phyloP scores from a whole-genome alignment of 1,139 yeast species.

The Geotrichum europaeum region DNA sequence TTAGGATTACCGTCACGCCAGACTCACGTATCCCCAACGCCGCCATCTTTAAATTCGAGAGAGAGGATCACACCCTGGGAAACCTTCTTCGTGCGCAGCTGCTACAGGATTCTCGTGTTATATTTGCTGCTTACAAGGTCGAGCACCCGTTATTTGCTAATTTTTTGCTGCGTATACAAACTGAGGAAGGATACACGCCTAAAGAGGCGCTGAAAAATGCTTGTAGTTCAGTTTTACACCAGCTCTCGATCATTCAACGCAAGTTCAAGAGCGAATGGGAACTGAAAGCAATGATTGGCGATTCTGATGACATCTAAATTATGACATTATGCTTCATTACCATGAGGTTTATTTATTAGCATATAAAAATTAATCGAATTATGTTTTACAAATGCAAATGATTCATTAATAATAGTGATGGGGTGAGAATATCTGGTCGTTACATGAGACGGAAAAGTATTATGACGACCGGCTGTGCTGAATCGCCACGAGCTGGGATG shows the following conservation, averaged over 20 bases:
- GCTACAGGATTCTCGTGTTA: conserved; percentile 74
- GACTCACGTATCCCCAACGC: conserved; percentile 96
- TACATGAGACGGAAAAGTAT: neutral
- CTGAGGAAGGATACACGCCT: conserved; percentile 91
- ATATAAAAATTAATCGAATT: neutral
- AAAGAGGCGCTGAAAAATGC: conserved; percentile 86
- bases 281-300: conserved; percentile 61
- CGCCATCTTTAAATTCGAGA: conserved; percentile 83
- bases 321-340: neutral
- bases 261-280: conserved; percentile 92
- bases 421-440: neutral
- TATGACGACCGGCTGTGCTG: neutral
- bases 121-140: conserved; percentile 94
- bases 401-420: neutral
- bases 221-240: conserved; percentile 73
- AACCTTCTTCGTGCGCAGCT: conserved; percentile 82
- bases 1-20: conserved; percentile 72
- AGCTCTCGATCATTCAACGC: conserved; percentile 64
- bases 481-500: neutral
- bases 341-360: neutral
- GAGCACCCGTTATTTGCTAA: conserved; percentile 97
- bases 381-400: neutral
- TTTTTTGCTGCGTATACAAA: conserved; percentile 87
- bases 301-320: conserved; percentile 20
- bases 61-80: conserved; percentile 96